Base-by-base conservation (phyloP, 345 rosid genomes). In the Theobroma cacao region DNA sequence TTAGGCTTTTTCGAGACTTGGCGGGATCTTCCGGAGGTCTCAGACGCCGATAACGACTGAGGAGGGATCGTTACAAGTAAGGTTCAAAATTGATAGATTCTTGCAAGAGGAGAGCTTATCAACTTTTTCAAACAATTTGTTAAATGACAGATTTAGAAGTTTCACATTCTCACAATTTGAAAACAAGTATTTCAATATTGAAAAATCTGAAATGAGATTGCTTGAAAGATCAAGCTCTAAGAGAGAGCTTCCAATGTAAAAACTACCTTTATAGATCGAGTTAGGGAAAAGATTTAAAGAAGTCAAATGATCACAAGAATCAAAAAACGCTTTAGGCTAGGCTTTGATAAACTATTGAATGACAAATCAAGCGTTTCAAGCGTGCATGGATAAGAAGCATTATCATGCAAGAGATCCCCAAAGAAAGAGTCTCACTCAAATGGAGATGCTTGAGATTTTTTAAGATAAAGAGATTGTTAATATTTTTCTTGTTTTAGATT, bases 321-420 rank as follows among this genome's bases (percentile, higher is more conserved):
- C 9, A 30, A 90, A 62, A 76, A 87, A 87, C 5, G 91, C 43
- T 64, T 58, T 14, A 8, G 87, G 83, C 58, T 77, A 70, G 88
- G 82, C 73, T 80, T 85, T 1, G 98, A 84, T 31, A 93, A 58
- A 72, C 74, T 87, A 78, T 94, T 94, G 45, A 78, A 85, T 11
- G 98, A 92, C 79, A 92, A 68, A 84, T 92, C 98, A 72, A 94
- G 52, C 61, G 80, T 76, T 77, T 87, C 83, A 1, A 94, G 84
- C 78, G 15, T 72, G 71, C 97, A 92, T n/a, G 81, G 17, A 43
- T 31, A 7, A 24, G 67, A 26, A 3, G 75, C 3, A 26, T 36
- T 36, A 6, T 30, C 2, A 87, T 71, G 48, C 75, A 76, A 20
- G 87, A 86, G 15, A 86, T 80, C 87, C 3, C 86, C 82, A 0